Evolutionary conservation across 1,284 basidiomycete species (phyloP), one percentile per base, ranked within the genome.

Genomic region (Dichomitus squalens): DNA sequence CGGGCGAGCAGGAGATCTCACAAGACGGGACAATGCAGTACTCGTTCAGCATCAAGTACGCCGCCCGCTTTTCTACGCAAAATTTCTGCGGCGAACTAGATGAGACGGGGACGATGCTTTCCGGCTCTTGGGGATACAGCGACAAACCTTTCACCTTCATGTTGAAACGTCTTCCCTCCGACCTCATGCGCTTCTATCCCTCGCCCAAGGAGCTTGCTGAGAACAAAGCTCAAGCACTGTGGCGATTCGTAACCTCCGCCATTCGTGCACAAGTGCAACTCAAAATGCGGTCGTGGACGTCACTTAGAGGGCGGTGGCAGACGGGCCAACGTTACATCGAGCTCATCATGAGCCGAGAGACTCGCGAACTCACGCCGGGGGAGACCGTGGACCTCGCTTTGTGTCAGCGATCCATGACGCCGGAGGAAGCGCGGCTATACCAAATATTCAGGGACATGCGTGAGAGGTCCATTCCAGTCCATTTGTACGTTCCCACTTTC

Each of bases 181-280:
- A 53, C 18, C 23, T 57, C 46, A 67, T 64, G 60, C 55, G 47
- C n/a, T 59, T 51, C 49, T 68, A 69, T 20, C 68, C 68, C 1
- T 54, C 58, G 7, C 60, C 60, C 16, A 11, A 46, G 8, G 63
- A 64, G 12, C 57, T 67, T 21, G 41, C 35, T 3, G 40, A 18
- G 14, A 63, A 63, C 52, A 64, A 53, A 43, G 6, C 61, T 14
- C 47, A 57, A 1, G 64, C 68, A 1, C 41, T 70, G 8, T 72
- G 70, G 68, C 59, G 48, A 1, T 72, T 67, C 34, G 70, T 69
- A 2, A 55, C 63, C 25, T 21, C 55, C 5, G 64, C 65, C 12
- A 12, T 59, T 2, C 16, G 48, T 4, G 44, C 50, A 7, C 60
- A 65, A 16, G 48, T 61, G 5, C 55, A 59, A 5, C 51, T 51